phyloP scores from a whole-genome alignment of 1,139 yeast species.

The Yamadazyma kanchanaburiensis region DNA sequence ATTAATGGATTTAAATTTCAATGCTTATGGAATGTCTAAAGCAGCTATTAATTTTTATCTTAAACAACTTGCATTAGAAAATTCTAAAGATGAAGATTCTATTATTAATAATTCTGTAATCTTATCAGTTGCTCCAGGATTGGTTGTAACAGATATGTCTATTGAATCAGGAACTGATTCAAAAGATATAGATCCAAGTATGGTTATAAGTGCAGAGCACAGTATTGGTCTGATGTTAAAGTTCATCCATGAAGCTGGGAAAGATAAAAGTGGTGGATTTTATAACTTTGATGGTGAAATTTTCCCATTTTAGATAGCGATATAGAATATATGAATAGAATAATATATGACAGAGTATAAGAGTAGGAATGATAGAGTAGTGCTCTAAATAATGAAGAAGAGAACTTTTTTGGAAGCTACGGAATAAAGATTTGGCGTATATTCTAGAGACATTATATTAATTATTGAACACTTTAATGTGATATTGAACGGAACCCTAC shows the following conservation, averaged over 20 bases:
- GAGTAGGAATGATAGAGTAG: too few relatives aligned
- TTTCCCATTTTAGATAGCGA: not conserved
- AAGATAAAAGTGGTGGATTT: slow-evolving; percentile 3
- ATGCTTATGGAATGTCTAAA: slow-evolving; percentile 2
- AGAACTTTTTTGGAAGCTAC: too few relatives aligned
- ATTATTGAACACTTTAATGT: too few relatives aligned
- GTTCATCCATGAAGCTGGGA: not conserved
- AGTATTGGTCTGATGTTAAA: slow-evolving; percentile 3
- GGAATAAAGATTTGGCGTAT: too few relatives aligned
- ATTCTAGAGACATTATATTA: too few relatives aligned
- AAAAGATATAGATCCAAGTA: slow-evolving; percentile 5
- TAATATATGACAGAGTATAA: too few relatives aligned
- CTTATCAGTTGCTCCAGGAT: slow-evolving; percentile 25
- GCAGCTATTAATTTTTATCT: slow-evolving; percentile 2
- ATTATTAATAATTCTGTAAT: not conserved
- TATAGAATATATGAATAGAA: too few relatives aligned
- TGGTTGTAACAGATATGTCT: slow-evolving; percentile 21
- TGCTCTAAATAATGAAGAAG: too few relatives aligned
- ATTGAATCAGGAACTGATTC: not conserved
- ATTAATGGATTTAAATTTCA: not conserved
- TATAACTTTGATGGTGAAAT: slow-evolving; percentile 3
- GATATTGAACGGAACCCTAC: too few relatives aligned
- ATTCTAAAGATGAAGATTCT: not conserved
- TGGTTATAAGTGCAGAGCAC: slow-evolving; percentile 1
- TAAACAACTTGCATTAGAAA: slow-evolving; percentile 2